Conservation (phyloP, 2,329 filamentous ascomycete genomes). For the Cladosporium sp. region DNA sequence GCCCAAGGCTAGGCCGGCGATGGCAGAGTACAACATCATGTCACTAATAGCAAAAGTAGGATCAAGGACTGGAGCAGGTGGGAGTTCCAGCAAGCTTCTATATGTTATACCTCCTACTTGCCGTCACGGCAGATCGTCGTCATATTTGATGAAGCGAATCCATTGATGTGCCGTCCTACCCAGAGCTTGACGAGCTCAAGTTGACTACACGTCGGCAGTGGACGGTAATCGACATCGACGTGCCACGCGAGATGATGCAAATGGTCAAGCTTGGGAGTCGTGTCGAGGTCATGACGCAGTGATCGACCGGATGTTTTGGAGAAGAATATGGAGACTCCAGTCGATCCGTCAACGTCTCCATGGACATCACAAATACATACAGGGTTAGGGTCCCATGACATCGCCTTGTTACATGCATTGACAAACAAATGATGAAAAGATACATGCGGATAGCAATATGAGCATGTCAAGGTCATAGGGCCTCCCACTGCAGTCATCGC, state of each 20-base stretch:
- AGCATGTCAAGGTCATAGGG: too few relatives aligned
- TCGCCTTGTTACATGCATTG: too few relatives aligned
- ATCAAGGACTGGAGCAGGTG: background rate
- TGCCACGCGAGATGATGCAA: background rate
- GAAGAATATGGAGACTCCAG: background rate
- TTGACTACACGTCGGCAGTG: background rate
- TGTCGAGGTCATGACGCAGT: conserved; percentile 2
- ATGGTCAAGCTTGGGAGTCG: background rate
- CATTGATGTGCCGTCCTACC: background rate
- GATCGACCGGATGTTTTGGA: conserved; percentile 8
- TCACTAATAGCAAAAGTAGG: background rate
- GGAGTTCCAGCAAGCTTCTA: background rate
- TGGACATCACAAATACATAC: too few relatives aligned
- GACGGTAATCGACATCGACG: background rate
- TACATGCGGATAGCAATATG: too few relatives aligned
- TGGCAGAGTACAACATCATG: background rate
- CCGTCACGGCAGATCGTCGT: background rate
- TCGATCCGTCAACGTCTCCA: too few relatives aligned
- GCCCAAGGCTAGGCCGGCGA: conserved; percentile 10
- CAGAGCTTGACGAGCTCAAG: too few relatives aligned
- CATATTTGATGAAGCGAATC: background rate
- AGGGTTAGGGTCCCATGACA: too few relatives aligned
- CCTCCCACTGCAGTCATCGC: too few relatives aligned
- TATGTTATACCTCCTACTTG: background rate
- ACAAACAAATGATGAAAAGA: too few relatives aligned